Percentiles rank a stretch among this genome's conserved stretches.
Evolutionary conservation across 345 rosid genomes (phyloP).

Genomic region (Garcia nutans): DNA sequence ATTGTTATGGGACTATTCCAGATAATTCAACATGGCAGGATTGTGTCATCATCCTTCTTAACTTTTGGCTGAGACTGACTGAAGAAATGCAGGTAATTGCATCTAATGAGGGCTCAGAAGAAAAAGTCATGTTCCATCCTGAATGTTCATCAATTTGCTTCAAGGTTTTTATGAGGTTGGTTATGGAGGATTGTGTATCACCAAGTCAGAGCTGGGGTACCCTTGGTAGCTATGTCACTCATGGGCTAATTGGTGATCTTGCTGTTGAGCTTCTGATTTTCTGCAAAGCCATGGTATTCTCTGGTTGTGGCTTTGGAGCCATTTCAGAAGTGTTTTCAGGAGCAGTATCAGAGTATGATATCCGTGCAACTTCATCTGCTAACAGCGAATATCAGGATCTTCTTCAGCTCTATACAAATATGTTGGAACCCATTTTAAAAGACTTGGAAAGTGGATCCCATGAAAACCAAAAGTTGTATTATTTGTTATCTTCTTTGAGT

Average conservation of each 20-base stretch:
- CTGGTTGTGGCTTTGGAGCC: too few relatives aligned
- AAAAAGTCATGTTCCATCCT: too few relatives aligned
- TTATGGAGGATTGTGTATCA: conserved; percentile 81
- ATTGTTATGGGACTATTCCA: conserved; percentile 48
- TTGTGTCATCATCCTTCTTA: conserved; percentile 67
- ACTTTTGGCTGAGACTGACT: conserved; percentile 72
- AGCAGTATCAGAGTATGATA: too few relatives aligned
- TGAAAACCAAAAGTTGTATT: too few relatives aligned
- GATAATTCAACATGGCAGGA: conserved; percentile 96
- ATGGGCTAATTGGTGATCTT: conserved; percentile 52
- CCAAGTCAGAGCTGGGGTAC: conserved; percentile 92
- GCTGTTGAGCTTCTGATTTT: conserved; percentile 47
- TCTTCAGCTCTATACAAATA: too few relatives aligned
- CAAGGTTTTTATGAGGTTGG: conserved; percentile 63
- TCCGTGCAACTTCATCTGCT: too few relatives aligned
- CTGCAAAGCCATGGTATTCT: too few relatives aligned
- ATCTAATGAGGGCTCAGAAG: too few relatives aligned
- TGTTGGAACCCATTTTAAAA: too few relatives aligned
- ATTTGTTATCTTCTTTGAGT: conserved; percentile 68
- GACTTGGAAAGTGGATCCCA: too few relatives aligned
- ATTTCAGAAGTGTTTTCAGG: too few relatives aligned
- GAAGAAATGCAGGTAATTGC: conserved; percentile 72
- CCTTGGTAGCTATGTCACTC: conserved; percentile 46
- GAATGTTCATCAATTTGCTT: conserved; percentile 58
- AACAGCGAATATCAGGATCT: too few relatives aligned